Evolutionary conservation across 2,329 filamentous ascomycete genomes (phyloP).

Genomic region (Colletotrichum spinosum): DNA sequence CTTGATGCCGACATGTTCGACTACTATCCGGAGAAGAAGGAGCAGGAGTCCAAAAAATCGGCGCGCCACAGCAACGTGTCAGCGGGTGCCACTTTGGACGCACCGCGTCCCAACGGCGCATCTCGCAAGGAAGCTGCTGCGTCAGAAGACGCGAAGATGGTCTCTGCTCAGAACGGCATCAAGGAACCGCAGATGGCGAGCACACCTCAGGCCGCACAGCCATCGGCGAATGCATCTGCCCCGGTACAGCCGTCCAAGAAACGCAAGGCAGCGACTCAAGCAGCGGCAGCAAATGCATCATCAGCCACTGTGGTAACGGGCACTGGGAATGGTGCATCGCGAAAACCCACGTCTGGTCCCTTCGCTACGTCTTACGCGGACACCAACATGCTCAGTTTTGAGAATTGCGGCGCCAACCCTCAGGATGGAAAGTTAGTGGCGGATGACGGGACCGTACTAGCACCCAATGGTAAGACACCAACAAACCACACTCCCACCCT

Average conservation of each 20-base stretch:
- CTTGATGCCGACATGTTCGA: conserved; percentile 89
- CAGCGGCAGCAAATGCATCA: conserved; percentile 30
- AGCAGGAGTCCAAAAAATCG: conserved; percentile 68
- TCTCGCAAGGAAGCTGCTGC: conserved; percentile 54
- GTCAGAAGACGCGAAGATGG: conserved; percentile 53
- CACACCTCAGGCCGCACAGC: conserved; percentile 40
- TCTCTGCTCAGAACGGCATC: conserved; percentile 48
- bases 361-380: conserved; percentile 61
- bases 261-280: conserved; percentile 76
- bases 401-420: conserved; percentile 74
- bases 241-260: conserved; percentile 75
- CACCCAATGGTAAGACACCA: conserved; percentile 80
- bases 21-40: conserved; percentile 66
- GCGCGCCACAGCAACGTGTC: conserved; percentile 58
- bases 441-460: conserved; percentile 88
- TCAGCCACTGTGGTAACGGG: conserved; percentile 41
- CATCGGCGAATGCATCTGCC: conserved; percentile 62
- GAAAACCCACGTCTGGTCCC: conserved; percentile 51
- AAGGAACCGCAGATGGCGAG: conserved; percentile 49
- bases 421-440: conserved; percentile 84
- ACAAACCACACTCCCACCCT: conserved; percentile 39
- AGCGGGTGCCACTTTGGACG: conserved; percentile 51
- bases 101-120: conserved; percentile 46
- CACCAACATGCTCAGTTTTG: conserved; percentile 91
- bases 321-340: conserved; percentile 46